Percentiles rank a stretch among this genome's conserved stretches.
phyloP scores from a whole-genome alignment of 2,329 filamentous ascomycete species.

The Periconia sp. region DNA sequence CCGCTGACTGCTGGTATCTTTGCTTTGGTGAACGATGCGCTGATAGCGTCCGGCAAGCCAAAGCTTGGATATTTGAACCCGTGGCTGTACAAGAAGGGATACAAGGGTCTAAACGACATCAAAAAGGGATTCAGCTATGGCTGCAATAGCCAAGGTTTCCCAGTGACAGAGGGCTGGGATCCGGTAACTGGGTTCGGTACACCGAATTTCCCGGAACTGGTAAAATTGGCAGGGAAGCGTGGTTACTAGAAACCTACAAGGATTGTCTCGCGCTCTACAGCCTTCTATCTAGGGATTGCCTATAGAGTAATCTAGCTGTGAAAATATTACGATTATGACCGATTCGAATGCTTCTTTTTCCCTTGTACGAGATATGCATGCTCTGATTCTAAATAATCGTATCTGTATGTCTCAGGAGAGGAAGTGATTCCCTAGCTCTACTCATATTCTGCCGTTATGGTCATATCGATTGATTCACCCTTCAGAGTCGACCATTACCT shows the following conservation, averaged over 20 bases:
- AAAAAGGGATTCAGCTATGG: constrained; percentile 45
- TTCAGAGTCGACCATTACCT: background rate
- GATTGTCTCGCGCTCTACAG: too few relatives aligned
- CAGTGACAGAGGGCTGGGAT: constrained; percentile 44
- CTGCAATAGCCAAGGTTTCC: constrained; percentile 47
- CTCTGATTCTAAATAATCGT: too few relatives aligned
- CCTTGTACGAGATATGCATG: too few relatives aligned
- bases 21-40: constrained; percentile 67
- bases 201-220: constrained; percentile 36
- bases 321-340: too few relatives aligned
- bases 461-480: too few relatives aligned
- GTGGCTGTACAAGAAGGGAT: constrained; percentile 61
- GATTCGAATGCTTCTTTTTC: too few relatives aligned
- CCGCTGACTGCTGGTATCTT: constrained; percentile 66
- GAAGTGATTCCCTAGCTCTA: too few relatives aligned
- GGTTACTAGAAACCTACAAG: too few relatives aligned
- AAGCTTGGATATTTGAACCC: constrained; percentile 66
- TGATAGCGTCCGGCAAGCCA: constrained; percentile 57
- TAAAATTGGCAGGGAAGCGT: constrained; percentile 31
- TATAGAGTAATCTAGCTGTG: too few relatives aligned
- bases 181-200: constrained; percentile 46
- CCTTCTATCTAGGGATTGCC: too few relatives aligned
- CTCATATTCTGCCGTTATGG: too few relatives aligned
- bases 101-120: constrained; percentile 58
- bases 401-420: too few relatives aligned